Base-by-base conservation (phyloP, 257 asterid genomes). In the Petunia secreta region DNA sequence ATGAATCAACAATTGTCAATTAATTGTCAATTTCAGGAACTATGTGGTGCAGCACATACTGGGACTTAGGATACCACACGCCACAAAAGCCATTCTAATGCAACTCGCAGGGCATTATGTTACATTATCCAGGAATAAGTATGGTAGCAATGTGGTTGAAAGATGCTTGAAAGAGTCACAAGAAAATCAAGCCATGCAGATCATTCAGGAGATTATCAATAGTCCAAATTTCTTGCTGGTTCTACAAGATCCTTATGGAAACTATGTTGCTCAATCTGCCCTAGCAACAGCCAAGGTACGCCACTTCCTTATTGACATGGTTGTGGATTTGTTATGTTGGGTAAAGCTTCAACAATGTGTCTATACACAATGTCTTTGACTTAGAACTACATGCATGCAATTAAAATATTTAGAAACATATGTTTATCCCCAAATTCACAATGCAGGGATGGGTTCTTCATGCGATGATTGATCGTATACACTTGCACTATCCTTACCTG, bases 101-200 rank as follows among this genome's bases (percentile, higher is more conserved):
- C 90, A 84, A 39, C 84, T 93, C 0, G 36, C 52, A 1, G 93
- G 96, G 9, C 77, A 44, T 59, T 83, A 41, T n/a, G 90, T 89
- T 1, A 39, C 85, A 1, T 79, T 91, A 0, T 85, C 97, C 0
- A 81, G 87, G 91, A 85, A 87, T 78, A 93, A 91, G 63, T 83
- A 85, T 38, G 97, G 93, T 0, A 90, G 96, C 84, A 84, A 93
- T 68, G 98, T 93, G 68, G 97, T 91, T 0, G 98, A 93, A 74
- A 87, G 82, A 43, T 90, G 92, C 55, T 63, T 93, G 67, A 85
- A 78, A 15, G 86, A 83, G 44, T 59, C 89, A 0, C 74, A 80
- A 5, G 86, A 81, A 3, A 55, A 69, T 2, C 85, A 85, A 3
- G 80, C 63, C 0, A 15, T 68, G 7, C 52, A 34, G 34, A 86